Conservation (phyloP, 2,329 filamentous ascomycete genomes). For the Hirsutella rhossiliensis region DNA sequence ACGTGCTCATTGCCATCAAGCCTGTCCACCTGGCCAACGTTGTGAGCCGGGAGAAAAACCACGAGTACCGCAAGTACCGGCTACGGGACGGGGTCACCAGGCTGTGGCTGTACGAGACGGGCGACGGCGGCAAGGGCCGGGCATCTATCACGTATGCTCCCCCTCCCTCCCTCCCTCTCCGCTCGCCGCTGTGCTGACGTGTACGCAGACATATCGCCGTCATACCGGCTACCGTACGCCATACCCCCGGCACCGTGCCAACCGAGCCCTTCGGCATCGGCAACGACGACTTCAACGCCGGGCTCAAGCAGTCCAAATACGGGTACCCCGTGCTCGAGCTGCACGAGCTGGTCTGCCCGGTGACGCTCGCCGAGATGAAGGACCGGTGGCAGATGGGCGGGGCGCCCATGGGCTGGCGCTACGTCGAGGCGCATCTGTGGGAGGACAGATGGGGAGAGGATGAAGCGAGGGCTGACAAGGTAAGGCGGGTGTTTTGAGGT, state of each 20-base stretch:
- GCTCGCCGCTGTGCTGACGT: neutral
- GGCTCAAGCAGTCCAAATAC: slow-evolving; percentile 12
- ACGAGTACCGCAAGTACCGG: slow-evolving; percentile 15
- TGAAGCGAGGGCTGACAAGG: neutral
- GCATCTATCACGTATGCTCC: slow-evolving; percentile 13
- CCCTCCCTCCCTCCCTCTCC: neutral
- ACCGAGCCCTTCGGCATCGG: slow-evolving; percentile 14
- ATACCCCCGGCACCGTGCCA: slow-evolving; percentile 8
- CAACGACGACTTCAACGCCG: slow-evolving; percentile 17
- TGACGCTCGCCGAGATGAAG: slow-evolving; percentile 13
- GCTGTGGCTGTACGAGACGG: slow-evolving; percentile 15
- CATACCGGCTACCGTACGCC: slow-evolving; percentile 4
- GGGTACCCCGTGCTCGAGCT: slow-evolving; percentile 15
- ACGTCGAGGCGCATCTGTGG: slow-evolving; percentile 10
- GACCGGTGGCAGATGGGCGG: slow-evolving; percentile 9
- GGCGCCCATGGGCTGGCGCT: slow-evolving; percentile 16
- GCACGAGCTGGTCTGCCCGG: slow-evolving; percentile 10
- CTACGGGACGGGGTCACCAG: slow-evolving; percentile 9
- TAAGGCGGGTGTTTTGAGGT: neutral
- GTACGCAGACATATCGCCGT: slow-evolving; percentile 5
- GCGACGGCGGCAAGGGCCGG: neutral
- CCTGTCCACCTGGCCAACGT: slow-evolving; percentile 11
- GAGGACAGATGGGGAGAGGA: slow-evolving; percentile 11
- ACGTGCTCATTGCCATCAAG: slow-evolving; percentile 13
- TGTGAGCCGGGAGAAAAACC: slow-evolving; percentile 10